Conservation (phyloP, 768 basidiomycete genomes). For the Phaffia australis region DNA sequence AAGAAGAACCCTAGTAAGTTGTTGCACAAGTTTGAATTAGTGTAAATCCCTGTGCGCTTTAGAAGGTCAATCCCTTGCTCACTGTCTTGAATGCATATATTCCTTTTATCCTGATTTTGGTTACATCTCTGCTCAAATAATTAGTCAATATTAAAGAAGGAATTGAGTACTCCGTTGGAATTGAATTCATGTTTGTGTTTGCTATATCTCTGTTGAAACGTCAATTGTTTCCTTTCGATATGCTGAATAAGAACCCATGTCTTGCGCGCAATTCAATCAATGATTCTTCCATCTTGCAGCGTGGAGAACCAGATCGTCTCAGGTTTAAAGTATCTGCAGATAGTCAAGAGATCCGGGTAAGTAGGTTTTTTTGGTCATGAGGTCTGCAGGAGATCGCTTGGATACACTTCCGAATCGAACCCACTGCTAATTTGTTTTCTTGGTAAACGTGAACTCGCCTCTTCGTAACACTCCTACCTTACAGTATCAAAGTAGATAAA, state of each 20-base stretch:
- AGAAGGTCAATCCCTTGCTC: not conserved
- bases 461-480: not conserved
- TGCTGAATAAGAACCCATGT: slow-evolving; percentile 55
- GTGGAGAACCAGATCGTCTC: slow-evolving; percentile 79
- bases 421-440: too few relatives aligned
- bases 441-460: not conserved
- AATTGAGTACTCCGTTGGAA: slow-evolving; percentile 58
- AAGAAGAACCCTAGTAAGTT: slow-evolving; percentile 57
- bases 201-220: not conserved
- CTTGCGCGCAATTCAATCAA: slow-evolving; percentile 40
- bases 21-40: slow-evolving; percentile 4
- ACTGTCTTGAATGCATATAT: too few relatives aligned
- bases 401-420: not conserved
- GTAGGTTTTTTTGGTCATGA: slow-evolving; percentile 45
- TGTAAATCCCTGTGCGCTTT: not conserved
- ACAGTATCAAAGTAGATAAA: slow-evolving; percentile 59
- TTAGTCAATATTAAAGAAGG: slow-evolving; percentile 37
- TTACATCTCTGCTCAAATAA: not conserved
- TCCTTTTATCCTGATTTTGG: too few relatives aligned
- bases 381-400: not conserved
- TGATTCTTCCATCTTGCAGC: slow-evolving; percentile 34
- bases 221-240: not conserved
- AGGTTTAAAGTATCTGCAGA: slow-evolving; percentile 57
- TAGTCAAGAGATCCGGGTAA: slow-evolving; percentile 68
- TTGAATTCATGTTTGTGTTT: slow-evolving; percentile 45